Percentiles rank a stretch among this genome's conserved stretches.
Conservation (phyloP, 163 green algal genomes). For the Smithsoniella earleae region DNA sequence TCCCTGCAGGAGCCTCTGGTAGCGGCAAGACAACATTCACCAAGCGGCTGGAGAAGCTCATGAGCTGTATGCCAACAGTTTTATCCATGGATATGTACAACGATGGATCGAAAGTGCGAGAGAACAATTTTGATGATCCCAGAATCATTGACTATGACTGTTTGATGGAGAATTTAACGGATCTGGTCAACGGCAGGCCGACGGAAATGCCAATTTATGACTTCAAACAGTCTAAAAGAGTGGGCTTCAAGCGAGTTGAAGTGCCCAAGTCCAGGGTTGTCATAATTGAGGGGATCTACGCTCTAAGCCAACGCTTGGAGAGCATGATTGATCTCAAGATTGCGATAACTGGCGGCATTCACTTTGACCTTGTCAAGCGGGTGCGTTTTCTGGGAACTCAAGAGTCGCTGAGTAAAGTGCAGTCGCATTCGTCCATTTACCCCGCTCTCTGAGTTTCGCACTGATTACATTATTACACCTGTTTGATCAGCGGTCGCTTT, state of each 20-base stretch:
- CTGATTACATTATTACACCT: too few species aligned
- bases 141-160: constrained; percentile 89
- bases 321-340: constrained; percentile 39
- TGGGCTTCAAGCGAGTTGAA: constrained; percentile 59
- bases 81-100: constrained; percentile 99
- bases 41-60: constrained; percentile 77
- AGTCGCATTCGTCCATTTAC: too few species aligned
- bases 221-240: constrained; percentile 75
- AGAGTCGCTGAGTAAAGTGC: too few species aligned
- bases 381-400: too few species aligned
- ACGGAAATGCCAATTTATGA: constrained; percentile 88
- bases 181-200: constrained; percentile 65
- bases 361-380: constrained; percentile 93
- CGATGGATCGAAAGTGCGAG: constrained; percentile 80
- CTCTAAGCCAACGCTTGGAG: constrained; percentile 56
- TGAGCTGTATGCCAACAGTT: constrained; percentile 59
- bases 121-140: constrained; percentile 65
- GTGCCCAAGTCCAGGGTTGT: constrained; percentile 64
- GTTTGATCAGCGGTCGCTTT: too few species aligned
- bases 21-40: constrained; percentile 93
- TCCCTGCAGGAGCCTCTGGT: constrained; percentile 77
- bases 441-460: too few species aligned
- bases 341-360: constrained; percentile 69
- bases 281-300: constrained; percentile 90
- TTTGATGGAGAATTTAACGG: constrained; percentile 77